Conservation (phyloP, 768 basidiomycete species). For the Lentinula sp. region DNA sequence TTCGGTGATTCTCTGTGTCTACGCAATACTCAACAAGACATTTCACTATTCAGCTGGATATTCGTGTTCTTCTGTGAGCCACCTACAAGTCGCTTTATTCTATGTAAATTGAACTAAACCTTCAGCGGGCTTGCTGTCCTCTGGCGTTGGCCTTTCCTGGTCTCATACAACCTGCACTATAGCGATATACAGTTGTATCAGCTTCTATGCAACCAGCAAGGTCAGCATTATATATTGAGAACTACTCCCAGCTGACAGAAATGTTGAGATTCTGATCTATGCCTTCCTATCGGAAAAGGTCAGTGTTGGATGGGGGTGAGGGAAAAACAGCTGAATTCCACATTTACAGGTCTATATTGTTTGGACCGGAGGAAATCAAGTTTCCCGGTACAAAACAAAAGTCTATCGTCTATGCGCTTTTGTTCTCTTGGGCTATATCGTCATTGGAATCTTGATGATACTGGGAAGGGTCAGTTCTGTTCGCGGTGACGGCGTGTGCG, state of each 20-base stretch:
- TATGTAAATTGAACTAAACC: not conserved
- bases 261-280: constrained; percentile 1
- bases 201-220: constrained; percentile 4
- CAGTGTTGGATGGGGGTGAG: not conserved
- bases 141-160: constrained; percentile 2
- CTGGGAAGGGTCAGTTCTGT: not conserved
- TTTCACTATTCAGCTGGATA: not conserved
- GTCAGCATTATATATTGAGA: not conserved
- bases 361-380: constrained; percentile 7
- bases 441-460: not conserved
- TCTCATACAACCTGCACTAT: not conserved
- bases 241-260: not conserved
- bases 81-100: not conserved
- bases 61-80: constrained; percentile 4
- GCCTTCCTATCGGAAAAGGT: constrained; percentile 6
- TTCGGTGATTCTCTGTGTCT: not conserved
- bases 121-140: not conserved
- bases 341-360: constrained; percentile 2
- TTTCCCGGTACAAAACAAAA: not conserved
- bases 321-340: not conserved
- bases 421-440: constrained; percentile 1
- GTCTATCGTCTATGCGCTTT: constrained; percentile 2
- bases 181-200: not conserved
- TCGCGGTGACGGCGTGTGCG: not conserved
- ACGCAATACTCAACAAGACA: not conserved